A percentile compares a stretch with the other conserved stretches of the same genome.
phyloP scores from a whole-genome alignment of 1,139 yeast genomes.

The Nadsonia commutata region DNA sequence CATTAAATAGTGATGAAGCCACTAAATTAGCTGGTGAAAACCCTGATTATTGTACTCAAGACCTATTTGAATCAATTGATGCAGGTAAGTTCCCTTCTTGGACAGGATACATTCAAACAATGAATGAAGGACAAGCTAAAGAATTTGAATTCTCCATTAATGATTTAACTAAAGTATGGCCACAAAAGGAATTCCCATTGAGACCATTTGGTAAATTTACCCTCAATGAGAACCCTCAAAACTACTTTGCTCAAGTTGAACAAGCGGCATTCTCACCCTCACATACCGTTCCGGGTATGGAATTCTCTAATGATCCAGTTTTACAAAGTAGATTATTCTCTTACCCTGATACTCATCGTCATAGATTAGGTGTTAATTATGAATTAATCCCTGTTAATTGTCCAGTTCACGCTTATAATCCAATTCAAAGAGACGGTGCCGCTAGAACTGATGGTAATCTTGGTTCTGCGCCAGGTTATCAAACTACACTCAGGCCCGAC shows the following conservation, averaged over 20 bases:
- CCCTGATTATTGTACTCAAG: conserved; percentile 38
- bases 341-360: conserved; percentile 51
- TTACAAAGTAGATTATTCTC: conserved; percentile 59
- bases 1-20: conserved; percentile 34
- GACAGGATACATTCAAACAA: conserved; percentile 41
- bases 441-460: conserved; percentile 64
- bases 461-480: conserved; percentile 61
- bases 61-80: conserved; percentile 34
- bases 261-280: conserved; percentile 61
- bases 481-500: conserved; percentile 14
- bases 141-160: conserved; percentile 38
- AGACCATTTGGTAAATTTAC: conserved; percentile 47
- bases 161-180: conserved; percentile 54
- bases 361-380: conserved; percentile 44
- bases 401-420: conserved; percentile 38
- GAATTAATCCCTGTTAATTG: conserved; percentile 42
- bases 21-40: conserved; percentile 33
- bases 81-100: conserved; percentile 38
- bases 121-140: conserved; percentile 45
- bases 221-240: conserved; percentile 45
- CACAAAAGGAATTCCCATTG: conserved; percentile 48
- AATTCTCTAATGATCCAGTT: conserved; percentile 54
- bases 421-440: conserved; percentile 63
- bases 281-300: conserved; percentile 57
- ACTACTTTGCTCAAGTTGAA: conserved; percentile 53